Evolutionary conservation across 176 grass and related monocot species (phyloP).

Genomic region (Ensete glaucum): DNA sequence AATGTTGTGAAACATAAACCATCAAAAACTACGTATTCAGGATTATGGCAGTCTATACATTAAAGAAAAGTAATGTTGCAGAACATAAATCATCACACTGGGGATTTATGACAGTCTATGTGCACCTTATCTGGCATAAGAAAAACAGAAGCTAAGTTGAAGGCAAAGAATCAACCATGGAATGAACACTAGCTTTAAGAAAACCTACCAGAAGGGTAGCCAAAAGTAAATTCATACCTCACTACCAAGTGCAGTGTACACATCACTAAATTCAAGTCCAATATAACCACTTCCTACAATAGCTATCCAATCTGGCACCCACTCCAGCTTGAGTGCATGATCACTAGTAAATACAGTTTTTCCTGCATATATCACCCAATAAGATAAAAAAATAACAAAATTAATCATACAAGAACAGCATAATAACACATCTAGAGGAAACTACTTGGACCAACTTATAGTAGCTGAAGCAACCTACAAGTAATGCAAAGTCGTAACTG

Average conservation of each 20-base stretch:
- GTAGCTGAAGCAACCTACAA: not conserved
- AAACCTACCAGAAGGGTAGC: not conserved
- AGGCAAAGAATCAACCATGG: not conserved
- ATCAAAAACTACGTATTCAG: no score
- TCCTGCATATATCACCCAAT: constrained; percentile 26
- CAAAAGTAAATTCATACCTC: constrained; percentile 41
- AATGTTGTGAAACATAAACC: no score
- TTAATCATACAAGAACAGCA: not conserved
- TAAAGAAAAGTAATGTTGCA: not conserved
- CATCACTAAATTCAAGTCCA: constrained; percentile 98
- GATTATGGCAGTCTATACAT: not conserved
- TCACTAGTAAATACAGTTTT: constrained; percentile 97
- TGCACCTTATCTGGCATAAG: not conserved
- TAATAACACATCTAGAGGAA: no score
- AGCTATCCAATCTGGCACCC: constrained; percentile 92
- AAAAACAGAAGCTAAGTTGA: not conserved
- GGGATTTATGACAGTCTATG: not conserved
- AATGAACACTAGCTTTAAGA: constrained; percentile 2
- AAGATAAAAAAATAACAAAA: not conserved
- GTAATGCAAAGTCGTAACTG: not conserved
- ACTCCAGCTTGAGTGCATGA: constrained; percentile 86
- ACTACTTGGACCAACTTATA: not conserved
- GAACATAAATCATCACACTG: not conserved
- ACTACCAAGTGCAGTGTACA: constrained; percentile 85
- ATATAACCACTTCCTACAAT: constrained; percentile 99